Percentiles rank a stretch among this genome's conserved stretches.
Conservation (phyloP, 805 yeast species). For the Lipomyces yamadae region DNA sequence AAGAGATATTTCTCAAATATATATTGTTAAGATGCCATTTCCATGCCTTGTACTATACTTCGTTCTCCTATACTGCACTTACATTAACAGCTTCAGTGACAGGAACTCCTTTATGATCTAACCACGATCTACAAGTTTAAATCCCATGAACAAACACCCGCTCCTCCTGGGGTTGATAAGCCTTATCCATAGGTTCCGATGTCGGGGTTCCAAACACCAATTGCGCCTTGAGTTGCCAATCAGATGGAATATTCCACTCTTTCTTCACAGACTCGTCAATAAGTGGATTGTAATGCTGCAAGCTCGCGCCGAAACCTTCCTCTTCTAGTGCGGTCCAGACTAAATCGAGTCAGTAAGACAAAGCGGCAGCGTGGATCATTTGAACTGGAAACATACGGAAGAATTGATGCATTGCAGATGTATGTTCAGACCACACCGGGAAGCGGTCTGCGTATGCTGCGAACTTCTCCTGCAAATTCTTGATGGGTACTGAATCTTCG, state of each 20-base stretch:
- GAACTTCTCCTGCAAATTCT: constrained; percentile 51
- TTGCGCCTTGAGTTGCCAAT: constrained; percentile 56
- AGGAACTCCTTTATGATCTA: no score
- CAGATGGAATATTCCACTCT: constrained; percentile 50
- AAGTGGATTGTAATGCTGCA: constrained; percentile 58
- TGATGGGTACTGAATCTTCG: constrained; percentile 51
- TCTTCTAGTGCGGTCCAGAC: constrained; percentile 56
- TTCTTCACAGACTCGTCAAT: constrained; percentile 48
- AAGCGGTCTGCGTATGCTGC: constrained; percentile 52
- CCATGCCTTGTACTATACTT: no score
- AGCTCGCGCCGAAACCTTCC: constrained; percentile 55
- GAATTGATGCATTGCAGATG: constrained; percentile 39
- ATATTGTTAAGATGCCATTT: no score
- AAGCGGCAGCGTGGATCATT: no score
- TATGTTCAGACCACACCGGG: constrained; percentile 56
- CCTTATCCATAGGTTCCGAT: constrained; percentile 49
- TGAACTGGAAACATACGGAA: background rate
- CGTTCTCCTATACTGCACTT: no score
- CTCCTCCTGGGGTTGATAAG: constrained; percentile 51
- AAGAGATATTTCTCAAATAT: no score
- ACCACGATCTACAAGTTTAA: background rate
- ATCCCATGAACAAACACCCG: background rate
- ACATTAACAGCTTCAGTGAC: no score
- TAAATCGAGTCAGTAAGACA: constrained; percentile 47
- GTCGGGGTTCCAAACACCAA: constrained; percentile 56